Conservation (phyloP, 2,329 filamentous ascomycete genomes). For the Lanzia echinophila region DNA sequence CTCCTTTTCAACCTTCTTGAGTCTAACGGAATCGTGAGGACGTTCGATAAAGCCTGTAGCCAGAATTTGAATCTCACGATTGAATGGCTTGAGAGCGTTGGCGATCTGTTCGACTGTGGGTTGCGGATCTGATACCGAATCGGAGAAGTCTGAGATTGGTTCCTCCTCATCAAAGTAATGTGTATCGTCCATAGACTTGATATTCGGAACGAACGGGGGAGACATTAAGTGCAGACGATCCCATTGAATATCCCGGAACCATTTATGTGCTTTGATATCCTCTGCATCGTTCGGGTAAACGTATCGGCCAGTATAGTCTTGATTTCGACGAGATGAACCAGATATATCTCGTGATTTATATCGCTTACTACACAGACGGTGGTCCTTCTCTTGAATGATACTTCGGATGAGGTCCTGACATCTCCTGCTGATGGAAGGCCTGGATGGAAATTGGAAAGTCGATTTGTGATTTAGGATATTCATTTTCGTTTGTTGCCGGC, state of each 20-base stretch:
- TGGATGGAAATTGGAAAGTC: conserved; percentile 64
- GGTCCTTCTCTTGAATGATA: conserved; percentile 67
- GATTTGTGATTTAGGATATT: conserved; percentile 72
- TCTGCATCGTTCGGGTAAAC: conserved; percentile 80
- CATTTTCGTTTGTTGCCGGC: conserved; percentile 72
- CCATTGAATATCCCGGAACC: conserved; percentile 79
- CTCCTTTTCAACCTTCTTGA: conserved; percentile 29
- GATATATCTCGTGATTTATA: conserved; percentile 61
- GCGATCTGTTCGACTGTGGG: conserved; percentile 24
- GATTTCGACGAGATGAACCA: conserved; percentile 14
- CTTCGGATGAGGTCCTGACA: conserved; percentile 72
- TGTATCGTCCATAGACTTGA: conserved; percentile 64
- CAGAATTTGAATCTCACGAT: conserved; percentile 30
- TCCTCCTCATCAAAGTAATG: conserved; percentile 87
- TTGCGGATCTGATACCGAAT: conserved; percentile 31
- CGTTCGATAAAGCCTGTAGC: conserved; percentile 26
- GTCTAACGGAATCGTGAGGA: conserved; percentile 26
- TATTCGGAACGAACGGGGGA: conserved; percentile 75
- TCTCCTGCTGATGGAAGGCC: conserved; percentile 56
- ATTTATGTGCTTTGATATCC: conserved; percentile 83
- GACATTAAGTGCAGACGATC: conserved; percentile 60
- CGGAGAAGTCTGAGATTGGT: conserved; percentile 57
- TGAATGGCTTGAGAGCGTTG: conserved; percentile 29
- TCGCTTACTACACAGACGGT: conserved; percentile 66
- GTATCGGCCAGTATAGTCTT: conserved; percentile 46